Percentiles rank a stretch among this genome's conserved stretches.
phyloP scores from a whole-genome alignment of 1,284 basidiomycete species.

The Rhodotorula sp. region DNA sequence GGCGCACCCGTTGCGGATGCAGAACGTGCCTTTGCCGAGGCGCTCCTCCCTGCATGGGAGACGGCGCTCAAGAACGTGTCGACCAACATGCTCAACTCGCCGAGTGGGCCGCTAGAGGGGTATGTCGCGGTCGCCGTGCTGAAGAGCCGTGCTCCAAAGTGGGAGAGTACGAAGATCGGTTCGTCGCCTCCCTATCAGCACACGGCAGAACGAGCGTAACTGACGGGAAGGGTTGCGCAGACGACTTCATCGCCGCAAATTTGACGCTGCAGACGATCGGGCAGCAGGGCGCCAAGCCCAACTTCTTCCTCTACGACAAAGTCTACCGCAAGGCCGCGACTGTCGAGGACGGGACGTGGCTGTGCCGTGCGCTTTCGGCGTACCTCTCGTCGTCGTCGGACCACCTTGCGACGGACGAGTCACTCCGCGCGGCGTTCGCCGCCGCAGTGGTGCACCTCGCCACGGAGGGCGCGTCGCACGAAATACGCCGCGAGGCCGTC shows the following conservation, averaged over 20 bases:
- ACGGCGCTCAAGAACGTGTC: slow-evolving; percentile 66
- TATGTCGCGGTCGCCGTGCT: slow-evolving; percentile 73
- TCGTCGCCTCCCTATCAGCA: background rate
- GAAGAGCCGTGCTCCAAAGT: slow-evolving; percentile 60
- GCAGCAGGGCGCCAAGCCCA: slow-evolving; percentile 63
- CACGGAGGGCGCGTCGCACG: slow-evolving; percentile 60
- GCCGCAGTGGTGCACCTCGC: slow-evolving; percentile 68
- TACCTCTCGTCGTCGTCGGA: slow-evolving; percentile 59
- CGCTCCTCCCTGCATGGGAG: slow-evolving; percentile 66
- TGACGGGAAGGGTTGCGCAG: background rate
- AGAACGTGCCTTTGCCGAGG: slow-evolving; percentile 57
- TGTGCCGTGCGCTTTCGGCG: slow-evolving; percentile 67
- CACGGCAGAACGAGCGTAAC: background rate
- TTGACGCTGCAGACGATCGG: slow-evolving; percentile 50
- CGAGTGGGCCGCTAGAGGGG: slow-evolving; percentile 74
- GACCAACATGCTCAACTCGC: slow-evolving; percentile 61
- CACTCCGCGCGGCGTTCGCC: slow-evolving; percentile 64
- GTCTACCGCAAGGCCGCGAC: slow-evolving; percentile 72
- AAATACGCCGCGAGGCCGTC: slow-evolving; percentile 60
- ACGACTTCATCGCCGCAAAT: slow-evolving; percentile 46
- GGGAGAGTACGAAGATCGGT: slow-evolving; percentile 36
- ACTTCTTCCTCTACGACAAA: slow-evolving; percentile 83
- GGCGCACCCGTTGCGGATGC: slow-evolving; percentile 53
- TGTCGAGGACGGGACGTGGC: slow-evolving; percentile 71
- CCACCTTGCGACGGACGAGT: slow-evolving; percentile 62